These are phyloP conservation scores for Solanum piurae DNA, from an alignment of 257 asterid species.

Conservation along the genomic window DNA sequence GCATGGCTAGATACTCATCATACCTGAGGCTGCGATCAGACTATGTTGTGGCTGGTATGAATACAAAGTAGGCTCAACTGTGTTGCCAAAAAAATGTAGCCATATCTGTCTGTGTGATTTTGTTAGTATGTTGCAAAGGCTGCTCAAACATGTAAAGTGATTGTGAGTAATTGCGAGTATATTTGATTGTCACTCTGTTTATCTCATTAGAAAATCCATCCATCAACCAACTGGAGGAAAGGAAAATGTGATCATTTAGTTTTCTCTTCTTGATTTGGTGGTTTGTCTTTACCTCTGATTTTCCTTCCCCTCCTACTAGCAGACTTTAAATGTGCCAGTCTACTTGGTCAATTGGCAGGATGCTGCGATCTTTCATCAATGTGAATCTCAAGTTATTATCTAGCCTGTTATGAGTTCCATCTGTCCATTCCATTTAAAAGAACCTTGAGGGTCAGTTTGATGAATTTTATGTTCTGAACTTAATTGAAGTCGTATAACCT, in stretches of 20 bases:
- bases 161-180: background rate
- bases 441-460: background rate
- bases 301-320: background rate
- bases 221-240: background rate
- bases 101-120: background rate
- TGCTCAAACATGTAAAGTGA: background rate
- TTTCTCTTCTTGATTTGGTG: background rate
- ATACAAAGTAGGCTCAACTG: background rate
- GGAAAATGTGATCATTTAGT: background rate
- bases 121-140: background rate
- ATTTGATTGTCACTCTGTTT: background rate
- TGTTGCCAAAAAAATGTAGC: background rate
- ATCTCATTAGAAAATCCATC: background rate
- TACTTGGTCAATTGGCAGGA: background rate
- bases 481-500: background rate
- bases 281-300: background rate
- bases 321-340: background rate
- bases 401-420: background rate
- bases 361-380: background rate
- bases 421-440: background rate
- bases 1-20: background rate
- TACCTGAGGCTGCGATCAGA: background rate
- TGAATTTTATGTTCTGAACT: background rate
- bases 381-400: background rate
- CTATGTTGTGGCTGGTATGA: background rate